Evolutionary conservation across 2,329 filamentous ascomycete genomes (phyloP), one percentile per base, ranked within the genome.

Genomic region (Botrytis galanthina): DNA sequence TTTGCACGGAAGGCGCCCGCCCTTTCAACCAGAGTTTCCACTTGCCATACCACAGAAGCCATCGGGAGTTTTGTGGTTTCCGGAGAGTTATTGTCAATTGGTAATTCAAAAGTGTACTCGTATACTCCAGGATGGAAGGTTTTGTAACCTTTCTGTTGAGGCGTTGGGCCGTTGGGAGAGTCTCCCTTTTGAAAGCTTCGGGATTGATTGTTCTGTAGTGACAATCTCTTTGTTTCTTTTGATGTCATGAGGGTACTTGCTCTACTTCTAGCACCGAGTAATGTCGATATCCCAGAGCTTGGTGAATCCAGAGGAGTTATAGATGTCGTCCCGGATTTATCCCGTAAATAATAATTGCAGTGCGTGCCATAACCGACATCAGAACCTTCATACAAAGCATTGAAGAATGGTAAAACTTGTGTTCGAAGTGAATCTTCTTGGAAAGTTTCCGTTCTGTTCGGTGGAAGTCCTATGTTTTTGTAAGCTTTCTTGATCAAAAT

Each of bases 321-420:
- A 6, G 79, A 80, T 12, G 79, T 77, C 26, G 73, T 74, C 54
- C 78, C 76, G 4, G 77, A 76, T 60, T 77, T 79, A 35, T 80
- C 74, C 67, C 77, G 75, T n/a, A 81, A 81, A 4, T 81, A 82
- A 80, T 87, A 90, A 8, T 83, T 87, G 83, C 89, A 91, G 76
- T 89, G 86, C 76, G 89, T 89, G n/a, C 89, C 89, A 78, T 87
- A 91, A 4, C 79, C 78, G 29, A 85, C 86, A 78, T 89, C 87
- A 85, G 88, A 89, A 5, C 85, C 85, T 73, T 88, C 86, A 75
- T 90, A 87, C 80, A 87, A 84, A 66, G 92, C 92, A 79, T 98
- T 97, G 86, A 98, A 99, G 81, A 98, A 98, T 0, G 92, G 95
- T 83, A 94, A 90, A 29, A 90, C 95, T 80, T 98, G 95, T 59